These are phyloP conservation scores for Hyaloperonospora arabidopsidis DNA, from an alignment of 352 stramenopile genomes.

Conservation along the genomic window DNA sequence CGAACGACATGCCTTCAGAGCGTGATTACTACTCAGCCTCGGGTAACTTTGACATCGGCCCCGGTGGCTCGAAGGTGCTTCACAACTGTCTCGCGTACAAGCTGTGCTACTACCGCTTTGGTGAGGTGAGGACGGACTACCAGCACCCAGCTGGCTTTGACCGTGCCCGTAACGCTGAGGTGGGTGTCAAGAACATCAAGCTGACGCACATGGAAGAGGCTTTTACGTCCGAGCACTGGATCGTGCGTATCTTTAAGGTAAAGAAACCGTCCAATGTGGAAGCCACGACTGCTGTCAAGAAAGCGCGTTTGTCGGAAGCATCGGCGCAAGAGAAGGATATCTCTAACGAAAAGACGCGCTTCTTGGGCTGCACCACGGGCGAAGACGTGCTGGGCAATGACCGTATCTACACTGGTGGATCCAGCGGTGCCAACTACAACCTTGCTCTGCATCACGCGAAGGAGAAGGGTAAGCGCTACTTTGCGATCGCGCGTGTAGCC, in stretches of 20 bases:
- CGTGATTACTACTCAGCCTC: constrained; percentile 80
- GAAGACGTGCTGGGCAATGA: constrained; percentile 82
- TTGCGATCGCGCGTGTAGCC: constrained; percentile 73
- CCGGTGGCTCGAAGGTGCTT: constrained; percentile 72
- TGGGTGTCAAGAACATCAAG: constrained; percentile 88
- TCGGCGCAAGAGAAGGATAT: constrained; percentile 43
- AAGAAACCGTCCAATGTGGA: constrained; percentile 85
- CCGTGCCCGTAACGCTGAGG: constrained; percentile 76
- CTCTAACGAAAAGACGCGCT: constrained; percentile 69
- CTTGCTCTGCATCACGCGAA: constrained; percentile 83
- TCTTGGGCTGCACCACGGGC: constrained; percentile 74
- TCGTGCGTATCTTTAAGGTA: constrained; percentile 93
- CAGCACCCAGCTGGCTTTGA: constrained; percentile 78
- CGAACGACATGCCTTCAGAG: constrained; percentile 80
- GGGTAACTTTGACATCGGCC: constrained; percentile 81
- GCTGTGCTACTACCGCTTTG: constrained; percentile 90
- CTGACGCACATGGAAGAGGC: constrained; percentile 88
- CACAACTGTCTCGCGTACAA: constrained; percentile 92
- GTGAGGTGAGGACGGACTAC: constrained; percentile 83
- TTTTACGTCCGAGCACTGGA: constrained; percentile 94
- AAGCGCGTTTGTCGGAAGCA: constrained; percentile 46
- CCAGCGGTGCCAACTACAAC: constrained; percentile 87
- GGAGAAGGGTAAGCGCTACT: constrained; percentile 79
- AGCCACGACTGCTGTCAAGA: constrained; percentile 57
- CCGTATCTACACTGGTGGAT: constrained; percentile 81